phyloP scores from a whole-genome alignment of 1,284 basidiomycete genomes.

The Chalciporus sp. region DNA sequence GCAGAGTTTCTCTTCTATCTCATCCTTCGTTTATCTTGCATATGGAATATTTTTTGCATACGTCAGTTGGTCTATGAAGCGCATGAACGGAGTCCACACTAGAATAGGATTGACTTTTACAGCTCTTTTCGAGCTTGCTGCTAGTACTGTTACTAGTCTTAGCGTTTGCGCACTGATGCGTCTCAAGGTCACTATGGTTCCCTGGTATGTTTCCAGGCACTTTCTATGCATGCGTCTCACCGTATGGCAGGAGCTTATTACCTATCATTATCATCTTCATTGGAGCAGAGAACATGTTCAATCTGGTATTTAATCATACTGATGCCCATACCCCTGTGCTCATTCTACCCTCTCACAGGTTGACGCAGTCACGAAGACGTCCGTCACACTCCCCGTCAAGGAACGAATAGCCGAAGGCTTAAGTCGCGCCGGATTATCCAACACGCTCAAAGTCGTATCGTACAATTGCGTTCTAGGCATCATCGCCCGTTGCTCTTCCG shows the following conservation, averaged over 20 bases:
- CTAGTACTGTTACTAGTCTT: conserved; percentile 91
- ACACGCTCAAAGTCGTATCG: conserved; percentile 88
- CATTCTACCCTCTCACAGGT: conserved; percentile 50
- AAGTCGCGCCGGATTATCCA: conserved; percentile 85
- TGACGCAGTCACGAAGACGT: conserved; percentile 87
- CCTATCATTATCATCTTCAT: conserved; percentile 96
- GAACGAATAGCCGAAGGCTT: conserved; percentile 91
- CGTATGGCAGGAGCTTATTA: conserved; percentile 67
- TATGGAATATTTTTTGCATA: conserved; percentile 82
- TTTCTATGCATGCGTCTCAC: conserved; percentile 9
- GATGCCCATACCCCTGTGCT: not conserved
- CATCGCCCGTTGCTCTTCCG: conserved; percentile 76
- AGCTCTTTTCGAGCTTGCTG: conserved; percentile 86
- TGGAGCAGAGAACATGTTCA: conserved; percentile 97
- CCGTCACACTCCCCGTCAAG: conserved; percentile 88
- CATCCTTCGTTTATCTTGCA: conserved; percentile 74
- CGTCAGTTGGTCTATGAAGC: conserved; percentile 76
- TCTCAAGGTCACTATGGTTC: conserved; percentile 85
- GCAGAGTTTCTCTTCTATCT: conserved; percentile 59
- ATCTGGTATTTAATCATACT: conserved; percentile 60
- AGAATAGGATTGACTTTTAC: conserved; percentile 92
- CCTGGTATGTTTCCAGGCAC: conserved; percentile 56
- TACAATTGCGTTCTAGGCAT: conserved; percentile 84
- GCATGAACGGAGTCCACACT: conserved; percentile 87
- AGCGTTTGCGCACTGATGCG: conserved; percentile 88